Conservation (phyloP, 345 rosid species). For the Syzygium jambos region DNA sequence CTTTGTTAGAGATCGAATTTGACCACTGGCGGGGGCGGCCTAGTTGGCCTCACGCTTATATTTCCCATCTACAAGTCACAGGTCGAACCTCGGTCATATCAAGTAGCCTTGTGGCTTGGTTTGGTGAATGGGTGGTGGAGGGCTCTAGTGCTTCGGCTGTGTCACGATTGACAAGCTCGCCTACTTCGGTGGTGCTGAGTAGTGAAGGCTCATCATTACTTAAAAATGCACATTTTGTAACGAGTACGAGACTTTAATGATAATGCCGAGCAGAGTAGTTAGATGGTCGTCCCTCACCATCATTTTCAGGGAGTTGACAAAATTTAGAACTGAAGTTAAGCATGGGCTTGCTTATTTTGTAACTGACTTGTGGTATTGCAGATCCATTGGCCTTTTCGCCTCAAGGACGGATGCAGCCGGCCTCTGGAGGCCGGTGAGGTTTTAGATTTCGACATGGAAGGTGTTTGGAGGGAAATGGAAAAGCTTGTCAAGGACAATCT, state of each 20-base stretch:
- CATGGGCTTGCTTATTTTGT: neutral
- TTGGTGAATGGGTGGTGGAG: neutral
- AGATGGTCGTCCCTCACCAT: neutral
- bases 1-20: neutral
- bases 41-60: rapidly evolving
- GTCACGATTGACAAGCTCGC: neutral
- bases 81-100: neutral
- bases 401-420: constrained; percentile 40
- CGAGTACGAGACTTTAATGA: neutral
- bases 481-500: constrained; percentile 28
- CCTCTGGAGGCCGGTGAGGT: constrained; percentile 37
- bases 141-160: neutral
- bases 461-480: constrained; percentile 57
- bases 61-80: neutral
- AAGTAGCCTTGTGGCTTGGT: neutral
- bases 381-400: constrained; percentile 55
- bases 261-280: rapidly evolving
- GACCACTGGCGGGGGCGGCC: rapidly evolving
- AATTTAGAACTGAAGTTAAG: neutral
- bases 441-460: constrained; percentile 44
- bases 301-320: neutral
- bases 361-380: neutral
- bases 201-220: neutral
- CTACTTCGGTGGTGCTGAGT: neutral
- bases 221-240: neutral